Evolutionary conservation across 495 filamentous ascomycete genomes (phyloP).

Genomic region (Copromyces sp.): DNA sequence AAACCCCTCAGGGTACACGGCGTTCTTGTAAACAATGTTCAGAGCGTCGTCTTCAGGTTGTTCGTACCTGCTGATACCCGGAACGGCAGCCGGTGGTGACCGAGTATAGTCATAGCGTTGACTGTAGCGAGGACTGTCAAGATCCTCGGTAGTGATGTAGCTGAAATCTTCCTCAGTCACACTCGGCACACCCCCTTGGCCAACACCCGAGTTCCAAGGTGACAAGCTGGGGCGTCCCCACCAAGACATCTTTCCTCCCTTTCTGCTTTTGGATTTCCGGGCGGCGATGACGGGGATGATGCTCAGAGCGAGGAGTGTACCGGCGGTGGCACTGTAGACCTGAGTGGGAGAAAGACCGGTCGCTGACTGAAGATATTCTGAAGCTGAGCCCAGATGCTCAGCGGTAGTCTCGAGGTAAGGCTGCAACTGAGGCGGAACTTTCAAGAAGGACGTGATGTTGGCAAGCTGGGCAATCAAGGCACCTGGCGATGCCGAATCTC

Average conservation of each 20-base stretch:
- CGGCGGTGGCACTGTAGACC: conserved; percentile 34
- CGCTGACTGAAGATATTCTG: conserved; percentile 43
- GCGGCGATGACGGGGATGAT: conserved; percentile 40
- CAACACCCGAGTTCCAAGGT: conserved; percentile 44
- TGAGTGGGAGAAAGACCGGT: conserved; percentile 37
- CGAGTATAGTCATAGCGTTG: not conserved
- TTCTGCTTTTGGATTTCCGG: conserved; percentile 20
- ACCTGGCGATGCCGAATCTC: conserved; percentile 40
- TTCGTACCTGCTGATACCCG: conserved; percentile 14
- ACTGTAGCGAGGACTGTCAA: conserved; percentile 25
- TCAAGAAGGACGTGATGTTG: conserved; percentile 32
- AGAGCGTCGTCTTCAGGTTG: conserved; percentile 61
- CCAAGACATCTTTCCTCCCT: conserved; percentile 47
- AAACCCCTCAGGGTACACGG: conserved; percentile 69
- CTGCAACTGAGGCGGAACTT: conserved; percentile 34
- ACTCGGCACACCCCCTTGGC: conserved; percentile 37
- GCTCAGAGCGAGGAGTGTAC: conserved; percentile 34
- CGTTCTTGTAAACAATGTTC: conserved; percentile 58
- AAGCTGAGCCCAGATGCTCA: conserved; percentile 40
- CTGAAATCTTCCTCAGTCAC: conserved; percentile 70
- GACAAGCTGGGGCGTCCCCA: conserved; percentile 48
- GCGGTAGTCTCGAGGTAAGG: conserved; percentile 36
- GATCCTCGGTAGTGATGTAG: conserved; percentile 68
- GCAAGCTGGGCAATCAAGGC: conserved; percentile 33
- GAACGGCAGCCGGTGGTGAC: conserved; percentile 12